Conservation (phyloP, 2,329 filamentous ascomycete species). For the Bipolaris oryzae region DNA sequence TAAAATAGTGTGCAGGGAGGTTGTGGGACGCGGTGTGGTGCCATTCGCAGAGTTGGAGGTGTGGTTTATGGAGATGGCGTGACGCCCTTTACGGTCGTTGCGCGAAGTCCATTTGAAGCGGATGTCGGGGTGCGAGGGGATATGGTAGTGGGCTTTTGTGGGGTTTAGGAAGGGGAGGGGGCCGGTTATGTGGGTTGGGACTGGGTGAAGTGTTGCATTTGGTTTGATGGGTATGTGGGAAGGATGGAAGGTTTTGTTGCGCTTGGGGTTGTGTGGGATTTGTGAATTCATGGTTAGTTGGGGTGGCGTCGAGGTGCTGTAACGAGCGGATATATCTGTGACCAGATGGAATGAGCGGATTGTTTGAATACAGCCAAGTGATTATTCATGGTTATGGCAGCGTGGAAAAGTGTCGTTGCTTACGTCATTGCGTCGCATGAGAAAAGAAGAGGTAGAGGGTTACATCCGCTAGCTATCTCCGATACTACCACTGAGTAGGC, state of each 20-base stretch:
- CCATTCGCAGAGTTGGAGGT: not conserved
- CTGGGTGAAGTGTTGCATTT: conserved; percentile 27
- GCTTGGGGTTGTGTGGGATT: conserved; percentile 13
- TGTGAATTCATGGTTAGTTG: not conserved
- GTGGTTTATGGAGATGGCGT: conserved; percentile 44
- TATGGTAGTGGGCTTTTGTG: conserved; percentile 41
- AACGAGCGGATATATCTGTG: not conserved
- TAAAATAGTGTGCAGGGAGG: conserved; percentile 37
- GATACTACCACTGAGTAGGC: conserved; percentile 4
- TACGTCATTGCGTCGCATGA: conserved; percentile 5
- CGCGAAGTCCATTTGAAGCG: conserved; percentile 49
- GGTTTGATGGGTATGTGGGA: conserved; percentile 35
- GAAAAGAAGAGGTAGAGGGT: not conserved
- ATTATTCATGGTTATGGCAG: not conserved
- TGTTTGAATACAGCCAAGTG: not conserved
- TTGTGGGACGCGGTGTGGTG: conserved; percentile 44
- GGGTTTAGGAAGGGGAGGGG: conserved; percentile 59
- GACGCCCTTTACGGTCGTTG: conserved; percentile 54
- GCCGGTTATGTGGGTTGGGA: conserved; percentile 40
- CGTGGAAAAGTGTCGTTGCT: not conserved
- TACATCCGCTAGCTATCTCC: not conserved
- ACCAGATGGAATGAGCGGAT: not conserved
- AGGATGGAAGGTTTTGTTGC: conserved; percentile 37
- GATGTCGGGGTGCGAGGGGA: conserved; percentile 41
- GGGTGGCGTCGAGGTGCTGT: not conserved